phyloP scores from a whole-genome alignment of 2,329 filamentous ascomycete species.

The Colletotrichum tofieldiae region DNA sequence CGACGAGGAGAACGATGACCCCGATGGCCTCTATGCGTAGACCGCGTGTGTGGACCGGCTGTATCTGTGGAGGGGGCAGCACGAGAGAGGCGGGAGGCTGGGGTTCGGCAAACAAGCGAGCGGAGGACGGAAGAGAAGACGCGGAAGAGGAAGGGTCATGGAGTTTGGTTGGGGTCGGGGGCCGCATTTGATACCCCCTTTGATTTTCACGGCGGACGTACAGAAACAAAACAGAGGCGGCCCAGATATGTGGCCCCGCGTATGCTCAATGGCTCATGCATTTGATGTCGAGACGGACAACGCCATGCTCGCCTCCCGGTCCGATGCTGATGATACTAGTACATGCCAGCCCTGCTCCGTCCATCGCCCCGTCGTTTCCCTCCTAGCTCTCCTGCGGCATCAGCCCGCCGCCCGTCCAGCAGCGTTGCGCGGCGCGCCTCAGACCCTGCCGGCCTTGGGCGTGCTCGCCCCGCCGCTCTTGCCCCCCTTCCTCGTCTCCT shows the following conservation, averaged over 20 bases:
- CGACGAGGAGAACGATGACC: slow-evolving; percentile 67
- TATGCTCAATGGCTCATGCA: slow-evolving; percentile 15
- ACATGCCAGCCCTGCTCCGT: background rate
- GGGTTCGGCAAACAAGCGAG: background rate
- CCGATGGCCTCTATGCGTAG: slow-evolving; percentile 63
- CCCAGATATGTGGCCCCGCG: background rate
- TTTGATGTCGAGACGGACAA: slow-evolving; percentile 4
- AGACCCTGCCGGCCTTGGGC: slow-evolving; percentile 50
- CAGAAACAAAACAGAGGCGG: background rate
- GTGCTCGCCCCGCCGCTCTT: slow-evolving; percentile 51
- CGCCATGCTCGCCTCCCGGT: background rate
- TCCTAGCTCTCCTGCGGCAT: background rate
- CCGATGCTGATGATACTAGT: slow-evolving; percentile 17
- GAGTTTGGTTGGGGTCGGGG: slow-evolving; percentile 24
- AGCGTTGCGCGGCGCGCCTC: background rate
- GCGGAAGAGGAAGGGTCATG: background rate
- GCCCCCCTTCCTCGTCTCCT: slow-evolving; percentile 55
- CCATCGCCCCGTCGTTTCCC: background rate
- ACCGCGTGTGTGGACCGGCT: background rate
- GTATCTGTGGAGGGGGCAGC: background rate
- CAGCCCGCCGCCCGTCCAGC: background rate
- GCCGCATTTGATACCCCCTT: slow-evolving; percentile 34
- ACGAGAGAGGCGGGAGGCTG: background rate
- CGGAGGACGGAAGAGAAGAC: background rate
- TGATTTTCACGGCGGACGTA: slow-evolving; percentile 15